phyloP scores from a whole-genome alignment of 2,329 filamentous ascomycete genomes.

The Fusarium devonianum region DNA sequence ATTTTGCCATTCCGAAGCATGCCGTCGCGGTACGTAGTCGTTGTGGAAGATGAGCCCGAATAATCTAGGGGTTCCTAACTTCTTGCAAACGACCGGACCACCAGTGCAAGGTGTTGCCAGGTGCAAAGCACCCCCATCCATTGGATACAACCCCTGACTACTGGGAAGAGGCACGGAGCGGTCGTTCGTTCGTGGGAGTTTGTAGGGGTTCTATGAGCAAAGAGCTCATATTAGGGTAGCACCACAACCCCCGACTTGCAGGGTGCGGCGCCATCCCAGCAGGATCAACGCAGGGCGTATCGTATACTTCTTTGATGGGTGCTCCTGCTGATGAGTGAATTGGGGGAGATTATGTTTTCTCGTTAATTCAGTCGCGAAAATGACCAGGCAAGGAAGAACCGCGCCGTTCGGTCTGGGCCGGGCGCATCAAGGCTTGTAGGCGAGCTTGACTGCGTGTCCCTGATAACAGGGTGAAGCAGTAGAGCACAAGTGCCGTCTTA shows the following conservation, averaged over 20 bases:
- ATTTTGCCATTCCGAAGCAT: too few species aligned
- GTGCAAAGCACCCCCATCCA: too few species aligned
- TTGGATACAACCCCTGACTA: too few species aligned
- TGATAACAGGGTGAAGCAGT: slow-evolving; percentile 11
- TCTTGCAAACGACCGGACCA: too few species aligned
- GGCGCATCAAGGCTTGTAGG: slow-evolving; percentile 18
- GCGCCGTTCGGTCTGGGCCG: slow-evolving; percentile 19
- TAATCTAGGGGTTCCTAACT: too few species aligned
- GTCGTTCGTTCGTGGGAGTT: slow-evolving; percentile 10
- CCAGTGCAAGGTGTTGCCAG: too few species aligned
- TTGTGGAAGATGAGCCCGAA: too few species aligned
- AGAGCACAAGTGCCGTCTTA: background rate
- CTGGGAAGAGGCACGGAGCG: too few species aligned
- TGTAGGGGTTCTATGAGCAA: slow-evolving; percentile 19
- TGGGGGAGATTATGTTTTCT: background rate
- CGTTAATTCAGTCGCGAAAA: slow-evolving; percentile 8
- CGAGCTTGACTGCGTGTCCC: slow-evolving; percentile 16
- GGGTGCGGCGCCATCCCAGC: slow-evolving; percentile 14
- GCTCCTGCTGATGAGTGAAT: slow-evolving; percentile 10
- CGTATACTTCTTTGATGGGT: slow-evolving; percentile 23
- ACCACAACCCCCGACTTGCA: slow-evolving; percentile 19
- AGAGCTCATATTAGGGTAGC: slow-evolving; percentile 23
- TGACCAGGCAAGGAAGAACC: slow-evolving; percentile 14
- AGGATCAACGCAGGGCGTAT: slow-evolving; percentile 25
- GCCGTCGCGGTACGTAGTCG: too few species aligned